These are phyloP conservation scores for Bacidia gigantensis DNA, from an alignment of 495 filamentous ascomycete species.

Conservation along the genomic window DNA sequence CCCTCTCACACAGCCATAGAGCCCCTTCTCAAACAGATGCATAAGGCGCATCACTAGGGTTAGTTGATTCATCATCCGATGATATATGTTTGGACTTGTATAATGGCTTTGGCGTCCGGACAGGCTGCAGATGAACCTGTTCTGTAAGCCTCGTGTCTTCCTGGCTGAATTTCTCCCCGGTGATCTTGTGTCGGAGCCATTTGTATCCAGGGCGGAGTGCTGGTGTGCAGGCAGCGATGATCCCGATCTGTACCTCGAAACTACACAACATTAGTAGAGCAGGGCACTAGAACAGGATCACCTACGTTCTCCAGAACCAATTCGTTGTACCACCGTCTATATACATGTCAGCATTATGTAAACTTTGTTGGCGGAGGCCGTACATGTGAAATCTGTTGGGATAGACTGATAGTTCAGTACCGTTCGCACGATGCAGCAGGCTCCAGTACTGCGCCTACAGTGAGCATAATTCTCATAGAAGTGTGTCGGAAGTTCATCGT, in stretches of 20 bases:
- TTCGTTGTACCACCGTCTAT: not conserved
- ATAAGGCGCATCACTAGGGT: no score
- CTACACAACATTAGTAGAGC: not conserved
- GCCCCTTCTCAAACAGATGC: no score
- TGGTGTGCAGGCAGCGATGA: conserved; percentile 11
- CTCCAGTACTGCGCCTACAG: not conserved
- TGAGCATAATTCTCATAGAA: not conserved
- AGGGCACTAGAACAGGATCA: not conserved
- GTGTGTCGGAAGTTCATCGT: not conserved
- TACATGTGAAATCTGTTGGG: conserved; percentile 3
- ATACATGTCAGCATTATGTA: not conserved
- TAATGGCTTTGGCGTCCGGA: no score
- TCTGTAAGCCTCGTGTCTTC: no score
- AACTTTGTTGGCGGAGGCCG: not conserved
- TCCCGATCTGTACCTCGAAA: conserved; percentile 7
- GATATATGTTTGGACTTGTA: no score
- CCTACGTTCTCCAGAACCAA: conserved; percentile 1
- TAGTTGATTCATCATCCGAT: no score
- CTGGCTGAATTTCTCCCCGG: no score
- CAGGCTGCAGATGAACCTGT: no score
- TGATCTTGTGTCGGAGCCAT: not conserved
- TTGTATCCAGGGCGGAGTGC: conserved; percentile 5
- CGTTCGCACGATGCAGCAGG: conserved; percentile 12
- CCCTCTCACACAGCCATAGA: no score
- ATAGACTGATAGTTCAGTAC: conserved; percentile 9